Percentiles rank a stretch among this genome's conserved stretches.
Evolutionary conservation across 2,329 filamentous ascomycete genomes (phyloP).

Genomic region (Alternaria sp.): DNA sequence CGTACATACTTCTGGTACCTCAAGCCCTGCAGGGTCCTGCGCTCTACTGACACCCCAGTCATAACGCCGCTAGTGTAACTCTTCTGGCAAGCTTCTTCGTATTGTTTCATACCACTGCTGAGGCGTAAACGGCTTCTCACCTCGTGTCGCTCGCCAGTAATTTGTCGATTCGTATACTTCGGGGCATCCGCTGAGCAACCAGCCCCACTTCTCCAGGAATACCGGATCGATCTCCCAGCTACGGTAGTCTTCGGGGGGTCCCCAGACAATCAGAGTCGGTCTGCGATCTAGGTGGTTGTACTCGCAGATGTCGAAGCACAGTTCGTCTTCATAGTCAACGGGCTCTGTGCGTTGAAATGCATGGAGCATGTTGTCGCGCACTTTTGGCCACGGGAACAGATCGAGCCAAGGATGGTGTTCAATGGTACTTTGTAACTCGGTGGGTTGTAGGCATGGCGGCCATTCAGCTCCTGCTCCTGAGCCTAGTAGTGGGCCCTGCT

Average conservation of each 20-base stretch:
- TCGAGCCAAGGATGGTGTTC: conserved; percentile 56
- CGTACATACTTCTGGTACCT: neutral
- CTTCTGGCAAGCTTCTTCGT: neutral
- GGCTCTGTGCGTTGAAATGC: conserved; percentile 43
- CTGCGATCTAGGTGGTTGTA: conserved; percentile 9
- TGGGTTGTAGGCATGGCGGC: conserved; percentile 1
- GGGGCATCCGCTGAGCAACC: conserved; percentile 51
- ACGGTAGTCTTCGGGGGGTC: conserved; percentile 55
- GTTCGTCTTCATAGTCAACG: conserved; percentile 36
- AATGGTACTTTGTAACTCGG: conserved; percentile 44
- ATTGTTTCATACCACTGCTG: conserved; percentile 14
- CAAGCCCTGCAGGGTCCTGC: neutral
- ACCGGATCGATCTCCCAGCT: conserved; percentile 60
- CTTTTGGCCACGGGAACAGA: conserved; percentile 49
- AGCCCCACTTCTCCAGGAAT: conserved; percentile 59
- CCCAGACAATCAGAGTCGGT: conserved; percentile 58
- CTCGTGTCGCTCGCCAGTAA: conserved; percentile 27
- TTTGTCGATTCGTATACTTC: conserved; percentile 49
- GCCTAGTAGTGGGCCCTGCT: conserved; percentile 4
- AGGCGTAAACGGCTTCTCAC: conserved; percentile 20
- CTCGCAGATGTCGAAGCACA: conserved; percentile 30
- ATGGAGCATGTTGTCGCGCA: conserved; percentile 52
- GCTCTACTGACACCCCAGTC: neutral
- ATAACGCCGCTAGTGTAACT: neutral
- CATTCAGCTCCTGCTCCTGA: neutral